Conservation (phyloP, 1,284 basidiomycete species). For the Austroboletus niveus region DNA sequence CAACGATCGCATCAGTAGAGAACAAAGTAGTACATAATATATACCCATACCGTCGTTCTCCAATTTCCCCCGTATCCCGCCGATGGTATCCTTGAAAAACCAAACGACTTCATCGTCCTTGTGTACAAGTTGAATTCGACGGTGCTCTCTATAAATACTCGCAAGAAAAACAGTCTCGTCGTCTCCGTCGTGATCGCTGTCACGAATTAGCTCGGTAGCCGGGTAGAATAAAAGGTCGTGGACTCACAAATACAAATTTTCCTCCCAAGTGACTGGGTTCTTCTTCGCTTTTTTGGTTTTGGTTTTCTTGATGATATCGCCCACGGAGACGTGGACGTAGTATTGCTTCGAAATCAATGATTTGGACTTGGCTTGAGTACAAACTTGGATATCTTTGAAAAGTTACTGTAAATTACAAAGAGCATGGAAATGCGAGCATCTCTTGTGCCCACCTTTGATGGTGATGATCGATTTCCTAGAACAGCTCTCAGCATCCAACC, state of each 20-base stretch:
- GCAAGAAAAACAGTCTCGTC: not conserved
- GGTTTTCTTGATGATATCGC: not conserved
- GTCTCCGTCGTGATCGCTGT: constrained; percentile 1
- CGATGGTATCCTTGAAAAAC: not conserved
- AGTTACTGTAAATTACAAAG: too few species aligned
- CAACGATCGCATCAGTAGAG: too few species aligned
- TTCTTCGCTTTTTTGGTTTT: not conserved
- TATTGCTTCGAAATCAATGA: not conserved
- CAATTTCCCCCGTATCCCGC: not conserved
- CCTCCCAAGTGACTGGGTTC: not conserved
- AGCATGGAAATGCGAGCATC: too few species aligned
- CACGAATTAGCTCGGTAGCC: not conserved
- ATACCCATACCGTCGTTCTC: constrained; percentile 1
- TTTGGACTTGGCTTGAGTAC: too few species aligned
- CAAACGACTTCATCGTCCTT: not conserved
- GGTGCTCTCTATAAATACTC: not conserved
- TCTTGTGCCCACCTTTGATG: too few species aligned
- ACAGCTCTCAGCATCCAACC: too few species aligned
- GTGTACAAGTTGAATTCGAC: not conserved
- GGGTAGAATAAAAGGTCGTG: not conserved
- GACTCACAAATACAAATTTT: constrained; percentile 5
- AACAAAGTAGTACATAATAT: too few species aligned
- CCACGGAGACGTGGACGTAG: not conserved
- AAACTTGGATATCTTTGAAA: too few species aligned
- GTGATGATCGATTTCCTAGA: too few species aligned